Base-by-base conservation (phyloP, 78 protist genomes). In the Tieghemostelium lacteum region DNA sequence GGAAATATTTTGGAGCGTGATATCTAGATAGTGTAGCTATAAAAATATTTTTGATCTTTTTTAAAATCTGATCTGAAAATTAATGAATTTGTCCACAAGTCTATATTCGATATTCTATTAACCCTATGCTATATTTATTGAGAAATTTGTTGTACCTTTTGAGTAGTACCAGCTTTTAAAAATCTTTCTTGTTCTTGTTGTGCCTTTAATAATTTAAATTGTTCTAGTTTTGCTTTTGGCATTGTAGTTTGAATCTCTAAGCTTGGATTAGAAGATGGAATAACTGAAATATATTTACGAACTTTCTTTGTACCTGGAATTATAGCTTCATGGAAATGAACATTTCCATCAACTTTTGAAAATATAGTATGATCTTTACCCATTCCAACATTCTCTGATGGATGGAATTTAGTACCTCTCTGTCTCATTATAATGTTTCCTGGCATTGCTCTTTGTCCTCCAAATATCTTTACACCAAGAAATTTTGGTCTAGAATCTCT, bases 321-420 rank as follows among this genome's bases (percentile, higher is more conserved):
- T 40, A 39, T 24, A n/a, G 28, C 45, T 16, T 45, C 12, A 5
- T 14, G 12, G 55, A 94, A 89, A 24, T 66, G 3, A 28, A 95
- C 94, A 26, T 0, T 0, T 50, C 97, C 97, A 4, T 17, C 60
- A 3, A 19, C 37, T 16, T 58, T 75, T 4, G 97, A 95, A 36
- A 74, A 94, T 2, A 96, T 76, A 6, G 97, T 96, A 85, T 94
- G 93, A 64, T 96, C 97, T 31, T 87, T 74, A 26, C 97, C 97
- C 8, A 72, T 20, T 12, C 95, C 97, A 14, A 94, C 95, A 17
- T 85, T 80, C 36, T 20, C 40, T 2, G 96, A 96, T 24, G 95
- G 94, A n/a, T 73, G 77, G 55, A 62, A 75, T 55, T 57, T 0
- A 19, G 74, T 54, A 1, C 97, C 97, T 49, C 97, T 76, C 65